Evolutionary conservation across 495 filamentous ascomycete species (phyloP).

Genomic region (Achaetomiella virescens): DNA sequence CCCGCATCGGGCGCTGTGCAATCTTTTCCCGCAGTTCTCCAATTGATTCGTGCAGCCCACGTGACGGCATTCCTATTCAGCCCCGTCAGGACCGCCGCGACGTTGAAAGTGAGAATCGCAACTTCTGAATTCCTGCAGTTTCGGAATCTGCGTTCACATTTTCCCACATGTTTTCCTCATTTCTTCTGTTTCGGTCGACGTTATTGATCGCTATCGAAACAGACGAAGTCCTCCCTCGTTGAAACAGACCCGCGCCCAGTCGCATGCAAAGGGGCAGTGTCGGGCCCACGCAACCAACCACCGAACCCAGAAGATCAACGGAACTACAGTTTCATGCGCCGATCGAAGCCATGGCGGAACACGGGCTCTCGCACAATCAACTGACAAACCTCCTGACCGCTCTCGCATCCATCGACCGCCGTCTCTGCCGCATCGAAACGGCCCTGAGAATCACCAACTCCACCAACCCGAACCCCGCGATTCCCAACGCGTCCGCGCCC

Average conservation of each 20-base stretch:
- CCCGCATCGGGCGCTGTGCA: constrained; percentile 11
- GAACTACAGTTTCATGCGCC: too few species aligned
- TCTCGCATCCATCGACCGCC: constrained; percentile 31
- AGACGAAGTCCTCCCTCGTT: too few species aligned
- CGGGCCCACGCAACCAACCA: too few species aligned
- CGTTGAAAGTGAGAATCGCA: too few species aligned
- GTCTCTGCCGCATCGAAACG: constrained; percentile 30
- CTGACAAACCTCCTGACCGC: constrained; percentile 24
- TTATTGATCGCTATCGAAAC: not conserved
- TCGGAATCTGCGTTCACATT: not conserved
- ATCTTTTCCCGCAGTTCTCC: constrained; percentile 23
- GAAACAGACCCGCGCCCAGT: too few species aligned
- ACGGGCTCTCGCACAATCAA: constrained; percentile 18
- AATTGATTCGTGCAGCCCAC: constrained; percentile 30
- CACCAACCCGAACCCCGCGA: not conserved
- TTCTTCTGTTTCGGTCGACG: not conserved
- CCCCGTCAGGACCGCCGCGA: constrained; percentile 5
- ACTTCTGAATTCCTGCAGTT: too few species aligned
- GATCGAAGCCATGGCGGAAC: constrained; percentile 15
- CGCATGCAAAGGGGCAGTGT: too few species aligned
- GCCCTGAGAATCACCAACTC: constrained; percentile 14
- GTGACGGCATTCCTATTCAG: constrained; percentile 21
- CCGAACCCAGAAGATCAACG: too few species aligned
- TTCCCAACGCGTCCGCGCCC: not conserved
- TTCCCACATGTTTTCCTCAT: not conserved